Evolutionary conservation across 2,329 filamentous ascomycete genomes (phyloP).

Genomic region (Hypoxylon rubiginosum): DNA sequence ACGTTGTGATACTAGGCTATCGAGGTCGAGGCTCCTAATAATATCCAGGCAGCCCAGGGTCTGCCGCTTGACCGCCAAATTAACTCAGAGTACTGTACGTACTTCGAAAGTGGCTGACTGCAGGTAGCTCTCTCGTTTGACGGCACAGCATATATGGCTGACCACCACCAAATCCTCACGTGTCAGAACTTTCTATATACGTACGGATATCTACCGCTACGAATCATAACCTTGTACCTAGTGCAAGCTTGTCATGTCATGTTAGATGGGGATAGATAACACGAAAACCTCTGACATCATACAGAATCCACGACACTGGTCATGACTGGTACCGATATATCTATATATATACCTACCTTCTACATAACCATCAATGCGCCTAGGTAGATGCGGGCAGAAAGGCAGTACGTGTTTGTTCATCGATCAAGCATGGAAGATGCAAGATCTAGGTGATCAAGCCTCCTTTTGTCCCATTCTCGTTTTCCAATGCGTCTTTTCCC

Average conservation of each 20-base stretch:
- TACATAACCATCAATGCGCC: not conserved
- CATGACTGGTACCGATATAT: conserved; percentile 1
- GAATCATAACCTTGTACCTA: not conserved
- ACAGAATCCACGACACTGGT: conserved; percentile 6
- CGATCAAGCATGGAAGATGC: conserved; percentile 33
- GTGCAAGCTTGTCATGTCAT: conserved; percentile 23
- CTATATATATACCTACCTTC: not conserved
- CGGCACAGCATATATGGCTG: conserved; percentile 15
- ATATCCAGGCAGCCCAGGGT: conserved; percentile 14
- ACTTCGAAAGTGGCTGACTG: conserved; percentile 18
- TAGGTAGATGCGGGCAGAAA: not conserved
- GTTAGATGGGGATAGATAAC: not conserved
- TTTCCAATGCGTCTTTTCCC: conserved; percentile 24
- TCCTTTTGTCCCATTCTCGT: conserved; percentile 22
- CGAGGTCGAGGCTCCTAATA: conserved; percentile 32
- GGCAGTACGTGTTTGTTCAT: conserved; percentile 11
- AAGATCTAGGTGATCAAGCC: conserved; percentile 40
- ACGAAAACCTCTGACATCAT: conserved; percentile 23
- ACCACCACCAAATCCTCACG: conserved; percentile 11
- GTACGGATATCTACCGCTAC: conserved; percentile 11
- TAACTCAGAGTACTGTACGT: conserved; percentile 21
- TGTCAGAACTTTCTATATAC: conserved; percentile 1
- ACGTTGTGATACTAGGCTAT: conserved; percentile 36
- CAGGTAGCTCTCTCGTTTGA: conserved; percentile 5
- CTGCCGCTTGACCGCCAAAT: conserved; percentile 37